A percentile compares a stretch with the other conserved stretches of the same genome.
Evolutionary conservation across 208 protist genomes (phyloP).

Genomic region (Crithidia mellificae): DNA sequence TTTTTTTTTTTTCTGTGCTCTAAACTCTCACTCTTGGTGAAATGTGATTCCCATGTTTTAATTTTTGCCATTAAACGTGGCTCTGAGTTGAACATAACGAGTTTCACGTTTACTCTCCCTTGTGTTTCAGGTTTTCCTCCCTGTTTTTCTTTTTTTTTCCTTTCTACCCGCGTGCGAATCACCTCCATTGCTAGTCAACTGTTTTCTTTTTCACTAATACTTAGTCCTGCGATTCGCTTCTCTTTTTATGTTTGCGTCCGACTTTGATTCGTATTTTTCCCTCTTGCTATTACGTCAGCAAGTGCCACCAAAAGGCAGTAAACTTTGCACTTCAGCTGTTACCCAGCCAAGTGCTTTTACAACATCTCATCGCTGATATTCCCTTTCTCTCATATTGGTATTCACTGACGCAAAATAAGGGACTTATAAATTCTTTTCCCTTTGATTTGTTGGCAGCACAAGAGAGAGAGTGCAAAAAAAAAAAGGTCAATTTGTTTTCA

Average conservation of each 20-base stretch:
- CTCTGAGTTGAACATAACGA: constrained; percentile 8
- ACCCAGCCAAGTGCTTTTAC: background rate
- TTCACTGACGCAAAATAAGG: background rate
- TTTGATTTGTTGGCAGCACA: no score
- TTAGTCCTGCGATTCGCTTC: background rate
- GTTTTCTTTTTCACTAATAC: background rate
- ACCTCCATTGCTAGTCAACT: background rate
- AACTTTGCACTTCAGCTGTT: background rate
- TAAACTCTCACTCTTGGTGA: constrained; percentile 1
- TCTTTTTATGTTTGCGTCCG: background rate
- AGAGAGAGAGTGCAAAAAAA: no score
- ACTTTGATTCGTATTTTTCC: constrained; percentile 17
- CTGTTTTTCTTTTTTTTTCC: background rate
- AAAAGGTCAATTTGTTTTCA: background rate
- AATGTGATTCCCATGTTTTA: background rate
- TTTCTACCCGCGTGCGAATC: background rate
- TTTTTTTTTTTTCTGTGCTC: background rate
- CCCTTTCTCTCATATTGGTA: background rate
- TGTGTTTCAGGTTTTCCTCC: no score
- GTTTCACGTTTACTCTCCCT: background rate
- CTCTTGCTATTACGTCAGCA: background rate
- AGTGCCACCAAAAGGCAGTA: background rate
- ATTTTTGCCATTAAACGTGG: background rate
- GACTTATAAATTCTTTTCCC: no score
- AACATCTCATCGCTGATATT: background rate